phyloP scores from a whole-genome alignment of 805 yeast species.

The Saccharomycopsis sp. region DNA sequence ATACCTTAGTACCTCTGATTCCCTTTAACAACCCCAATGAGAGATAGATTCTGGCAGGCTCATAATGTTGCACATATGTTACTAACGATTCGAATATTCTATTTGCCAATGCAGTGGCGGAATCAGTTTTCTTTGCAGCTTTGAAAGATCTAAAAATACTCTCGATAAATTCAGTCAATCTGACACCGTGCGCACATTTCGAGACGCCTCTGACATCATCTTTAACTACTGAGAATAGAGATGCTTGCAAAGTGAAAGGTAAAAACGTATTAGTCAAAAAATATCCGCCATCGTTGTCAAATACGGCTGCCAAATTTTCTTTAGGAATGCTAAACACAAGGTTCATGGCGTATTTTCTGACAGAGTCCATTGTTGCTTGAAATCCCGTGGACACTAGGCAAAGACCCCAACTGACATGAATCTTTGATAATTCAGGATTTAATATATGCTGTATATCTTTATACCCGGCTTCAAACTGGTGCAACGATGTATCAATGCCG shows the following conservation, averaged over 20 bases:
- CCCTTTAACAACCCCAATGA: slow-evolving; percentile 53
- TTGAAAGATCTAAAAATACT: slow-evolving; percentile 28
- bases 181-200: slow-evolving; percentile 54
- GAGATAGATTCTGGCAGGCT: slow-evolving; percentile 61
- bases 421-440: slow-evolving; percentile 33
- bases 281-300: slow-evolving; percentile 30
- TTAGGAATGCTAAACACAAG: slow-evolving; percentile 47
- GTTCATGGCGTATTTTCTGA: slow-evolving; percentile 54
- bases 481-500: slow-evolving; percentile 78
- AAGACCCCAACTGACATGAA: slow-evolving; percentile 68
- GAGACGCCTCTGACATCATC: slow-evolving; percentile 26
- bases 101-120: slow-evolving; percentile 23
- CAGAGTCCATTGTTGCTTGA: slow-evolving; percentile 69
- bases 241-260: slow-evolving; percentile 57
- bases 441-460: slow-evolving; percentile 40
- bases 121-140: slow-evolving; percentile 23
- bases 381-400: slow-evolving; percentile 71
- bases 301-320: slow-evolving; percentile 35
- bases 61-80: slow-evolving; percentile 48
- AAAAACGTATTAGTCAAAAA: slow-evolving; percentile 41
- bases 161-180: slow-evolving; percentile 40
- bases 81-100: slow-evolving; percentile 40
- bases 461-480: slow-evolving; percentile 76
- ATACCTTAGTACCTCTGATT: slow-evolving; percentile 27
- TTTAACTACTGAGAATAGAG: slow-evolving; percentile 45